Evolutionary conservation across 176 grass and related monocot species (phyloP), one percentile per base, ranked within the genome.

Genomic region (Avena sativa): DNA sequence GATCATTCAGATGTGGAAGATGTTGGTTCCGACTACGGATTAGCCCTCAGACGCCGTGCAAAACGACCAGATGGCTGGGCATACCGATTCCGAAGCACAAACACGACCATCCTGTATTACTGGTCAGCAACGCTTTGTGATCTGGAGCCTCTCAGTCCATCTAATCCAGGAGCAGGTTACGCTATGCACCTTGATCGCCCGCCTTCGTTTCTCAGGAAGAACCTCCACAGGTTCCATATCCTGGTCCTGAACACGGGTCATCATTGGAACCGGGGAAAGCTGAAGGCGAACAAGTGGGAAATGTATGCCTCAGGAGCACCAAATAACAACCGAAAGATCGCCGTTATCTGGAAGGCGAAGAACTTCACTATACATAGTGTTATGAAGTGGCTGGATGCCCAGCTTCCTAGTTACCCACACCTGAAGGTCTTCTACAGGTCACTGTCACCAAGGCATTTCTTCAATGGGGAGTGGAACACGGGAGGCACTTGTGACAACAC

Each of bases 101-200:
- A 92, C 78, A 95, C 93, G 1, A 95, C 93, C 23, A 90, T 92
- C 61, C 50, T 95, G 5, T 95, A 85, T 79, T 79, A 92, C 52
- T 95, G 93, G 90, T 90, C 93, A 65, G 79, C 93, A 20, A 95
- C 93, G 1, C 82, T 90, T 12, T 95, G 93, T 32, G 93, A 95
- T 61, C 80, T 95, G 59, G 88, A 90, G 46, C 90, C 93, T 78
- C 71, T 92, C 52, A 87, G 76, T 67, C 34, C 12, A 32, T 86
- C 93, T 9, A 26, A 95, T 71, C 90, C 90, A 23, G 8, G 43
- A 75, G 87, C 93, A 9, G 79, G 87, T 68, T 94, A 92, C 47
- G 90, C 93, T 3, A 94, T 92, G 93, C 93, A 94, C 78, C 90
- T 94, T 13, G 93, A 94, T 25, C 87, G 87, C 14, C 87, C 93